Conservation (phyloP, 2,329 filamentous ascomycete genomes). For the Tolypocladium album region DNA sequence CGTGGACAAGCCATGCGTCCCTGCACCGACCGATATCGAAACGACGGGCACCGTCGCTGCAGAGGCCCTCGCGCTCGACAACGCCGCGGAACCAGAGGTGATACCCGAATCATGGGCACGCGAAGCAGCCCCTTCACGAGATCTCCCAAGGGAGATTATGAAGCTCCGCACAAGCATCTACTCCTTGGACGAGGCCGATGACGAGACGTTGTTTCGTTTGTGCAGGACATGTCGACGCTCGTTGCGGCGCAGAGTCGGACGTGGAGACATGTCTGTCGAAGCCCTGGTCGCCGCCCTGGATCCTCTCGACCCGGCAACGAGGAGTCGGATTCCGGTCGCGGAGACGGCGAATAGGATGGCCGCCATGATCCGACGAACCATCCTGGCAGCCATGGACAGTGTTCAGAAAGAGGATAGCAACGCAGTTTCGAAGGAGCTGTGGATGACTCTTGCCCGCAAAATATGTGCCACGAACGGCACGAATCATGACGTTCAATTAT, state of each 20-base stretch:
- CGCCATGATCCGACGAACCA: conserved; percentile 9
- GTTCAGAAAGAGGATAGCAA: conserved; percentile 1
- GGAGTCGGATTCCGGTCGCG: conserved; percentile 4
- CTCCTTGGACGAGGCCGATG: neutral
- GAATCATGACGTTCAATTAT: conserved; percentile 9
- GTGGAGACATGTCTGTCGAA: conserved; percentile 6
- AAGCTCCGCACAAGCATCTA: conserved; percentile 5
- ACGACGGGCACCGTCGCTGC: neutral
- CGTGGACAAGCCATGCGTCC: conserved; percentile 9
- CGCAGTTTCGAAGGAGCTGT: conserved; percentile 6
- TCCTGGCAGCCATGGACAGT: conserved; percentile 8
- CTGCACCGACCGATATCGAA: conserved; percentile 1
- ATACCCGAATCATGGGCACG: neutral
- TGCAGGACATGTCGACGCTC: conserved; percentile 5
- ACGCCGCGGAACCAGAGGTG: neutral
- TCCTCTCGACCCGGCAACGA: conserved; percentile 8
- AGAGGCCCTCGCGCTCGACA: conserved; percentile 3
- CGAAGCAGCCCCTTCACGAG: neutral
- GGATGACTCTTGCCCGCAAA: conserved; percentile 6
- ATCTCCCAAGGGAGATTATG: conserved; percentile 7
- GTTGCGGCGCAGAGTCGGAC: conserved; percentile 5
- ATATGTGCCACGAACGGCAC: conserved; percentile 4
- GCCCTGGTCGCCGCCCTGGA: conserved; percentile 6
- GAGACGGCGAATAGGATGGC: conserved; percentile 6
- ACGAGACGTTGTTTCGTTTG: conserved; percentile 2